Conservation (phyloP, 441 rosid genomes). For the Populus tomentosa region DNA sequence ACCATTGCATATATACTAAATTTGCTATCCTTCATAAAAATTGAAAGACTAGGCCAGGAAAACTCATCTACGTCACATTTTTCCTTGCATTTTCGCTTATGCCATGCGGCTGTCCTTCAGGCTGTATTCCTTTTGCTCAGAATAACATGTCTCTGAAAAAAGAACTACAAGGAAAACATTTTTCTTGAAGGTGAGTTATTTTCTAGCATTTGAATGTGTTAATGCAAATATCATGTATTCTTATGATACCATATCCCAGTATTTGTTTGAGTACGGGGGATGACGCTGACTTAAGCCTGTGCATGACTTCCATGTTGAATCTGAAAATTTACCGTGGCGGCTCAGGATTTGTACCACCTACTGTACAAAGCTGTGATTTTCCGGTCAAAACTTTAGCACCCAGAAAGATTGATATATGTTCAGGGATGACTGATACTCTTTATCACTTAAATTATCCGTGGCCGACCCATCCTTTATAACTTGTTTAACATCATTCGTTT, state of each 20-base stretch:
- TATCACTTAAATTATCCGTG: too few species aligned
- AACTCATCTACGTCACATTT: background rate
- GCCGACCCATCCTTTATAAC: too few species aligned
- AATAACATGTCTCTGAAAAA: background rate
- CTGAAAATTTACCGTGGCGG: background rate
- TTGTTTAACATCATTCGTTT: too few species aligned
- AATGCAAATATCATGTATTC: background rate
- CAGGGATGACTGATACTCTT: too few species aligned
- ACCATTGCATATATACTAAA: conserved; percentile 7
- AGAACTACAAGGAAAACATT: background rate
- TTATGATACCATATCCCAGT: background rate
- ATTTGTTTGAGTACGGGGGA: background rate
- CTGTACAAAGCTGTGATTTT: background rate
- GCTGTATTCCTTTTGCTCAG: background rate
- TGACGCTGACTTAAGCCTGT: background rate
- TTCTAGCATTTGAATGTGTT: background rate
- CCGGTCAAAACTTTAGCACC: background rate
- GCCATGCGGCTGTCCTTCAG: background rate
- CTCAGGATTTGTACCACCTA: background rate
- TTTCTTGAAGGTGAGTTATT: background rate
- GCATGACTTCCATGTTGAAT: background rate
- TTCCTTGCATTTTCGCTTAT: background rate
- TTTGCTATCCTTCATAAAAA: conserved; percentile 2
- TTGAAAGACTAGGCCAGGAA: background rate
- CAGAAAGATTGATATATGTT: too few species aligned